Conservation (phyloP, 1,284 basidiomycete genomes). For the Limonomyces culmigenus region DNA sequence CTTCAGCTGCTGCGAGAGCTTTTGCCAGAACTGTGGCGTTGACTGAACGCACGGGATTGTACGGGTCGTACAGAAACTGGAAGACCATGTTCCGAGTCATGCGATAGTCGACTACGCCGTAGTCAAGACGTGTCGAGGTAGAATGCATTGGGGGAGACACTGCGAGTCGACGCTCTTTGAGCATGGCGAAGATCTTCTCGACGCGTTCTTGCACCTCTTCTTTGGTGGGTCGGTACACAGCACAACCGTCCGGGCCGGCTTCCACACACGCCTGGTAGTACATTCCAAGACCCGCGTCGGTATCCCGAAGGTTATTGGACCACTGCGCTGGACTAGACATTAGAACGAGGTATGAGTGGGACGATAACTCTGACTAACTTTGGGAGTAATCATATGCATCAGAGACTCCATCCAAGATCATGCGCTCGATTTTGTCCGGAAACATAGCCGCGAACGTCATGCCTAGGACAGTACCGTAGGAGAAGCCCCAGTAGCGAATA, state of each 20-base stretch:
- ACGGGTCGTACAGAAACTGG: slow-evolving; percentile 6
- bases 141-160: neutral
- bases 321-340: slow-evolving; percentile 5
- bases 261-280: slow-evolving; percentile 6
- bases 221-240: slow-evolving; percentile 7
- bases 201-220: slow-evolving; percentile 7
- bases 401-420: slow-evolving; percentile 7
- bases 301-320: slow-evolving; percentile 8
- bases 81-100: slow-evolving; percentile 4
- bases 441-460: neutral
- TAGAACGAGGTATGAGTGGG: slow-evolving; percentile 1
- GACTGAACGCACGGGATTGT: neutral
- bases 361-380: slow-evolving; percentile 6
- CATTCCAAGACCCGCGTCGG: slow-evolving; percentile 4
- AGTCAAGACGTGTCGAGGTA: neutral
- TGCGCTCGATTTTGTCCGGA: slow-evolving; percentile 9
- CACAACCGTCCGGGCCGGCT: slow-evolving; percentile 8
- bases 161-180: slow-evolving; percentile 1
- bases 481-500: slow-evolving; percentile 14
- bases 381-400: neutral
- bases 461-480: slow-evolving; percentile 9
- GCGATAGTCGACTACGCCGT: slow-evolving; percentile 8
- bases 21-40: neutral
- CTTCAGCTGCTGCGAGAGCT: slow-evolving; percentile 3
- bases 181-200: slow-evolving; percentile 4